phyloP scores from a whole-genome alignment of 208 protist genomes.

The Trypanosoma rangeli region DNA sequence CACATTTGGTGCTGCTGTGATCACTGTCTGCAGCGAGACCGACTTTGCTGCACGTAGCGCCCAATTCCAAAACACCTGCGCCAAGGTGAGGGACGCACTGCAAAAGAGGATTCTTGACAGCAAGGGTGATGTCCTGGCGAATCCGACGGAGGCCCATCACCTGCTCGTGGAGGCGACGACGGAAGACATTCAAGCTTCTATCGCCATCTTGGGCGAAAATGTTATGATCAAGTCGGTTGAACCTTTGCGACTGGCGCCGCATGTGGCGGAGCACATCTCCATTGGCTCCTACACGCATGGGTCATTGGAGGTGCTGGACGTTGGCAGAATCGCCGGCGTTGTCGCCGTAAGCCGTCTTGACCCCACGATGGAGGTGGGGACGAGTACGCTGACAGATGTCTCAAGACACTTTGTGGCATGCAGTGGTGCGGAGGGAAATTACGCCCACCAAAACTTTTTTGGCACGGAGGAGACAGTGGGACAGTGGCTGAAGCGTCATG shows the following conservation, averaged over 20 bases:
- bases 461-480: constrained; percentile 75
- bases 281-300: constrained; percentile 84
- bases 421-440: constrained; percentile 72
- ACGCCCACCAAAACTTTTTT: constrained; percentile 83
- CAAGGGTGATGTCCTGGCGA: constrained; percentile 44
- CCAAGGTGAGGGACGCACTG: constrained; percentile 36
- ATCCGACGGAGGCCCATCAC: constrained; percentile 47
- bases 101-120: constrained; percentile 43
- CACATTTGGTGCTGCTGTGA: constrained; percentile 56
- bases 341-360: constrained; percentile 58
- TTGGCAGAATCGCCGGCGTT: constrained; percentile 79
- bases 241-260: constrained; percentile 47
- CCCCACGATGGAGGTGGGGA: constrained; percentile 21
- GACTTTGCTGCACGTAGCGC: constrained; percentile 89
- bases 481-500: constrained; percentile 82
- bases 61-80: constrained; percentile 67
- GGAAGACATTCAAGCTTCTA: constrained; percentile 46
- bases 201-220: constrained; percentile 87
- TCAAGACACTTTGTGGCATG: constrained; percentile 85
- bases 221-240: constrained; percentile 59
- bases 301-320: constrained; percentile 41
- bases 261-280: constrained; percentile 51
- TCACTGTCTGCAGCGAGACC: constrained; percentile 88
- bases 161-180: constrained; percentile 41
- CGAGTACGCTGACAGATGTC: constrained; percentile 39